phyloP scores from a whole-genome alignment of 768 basidiomycete genomes.

The Auriculariales sp. region DNA sequence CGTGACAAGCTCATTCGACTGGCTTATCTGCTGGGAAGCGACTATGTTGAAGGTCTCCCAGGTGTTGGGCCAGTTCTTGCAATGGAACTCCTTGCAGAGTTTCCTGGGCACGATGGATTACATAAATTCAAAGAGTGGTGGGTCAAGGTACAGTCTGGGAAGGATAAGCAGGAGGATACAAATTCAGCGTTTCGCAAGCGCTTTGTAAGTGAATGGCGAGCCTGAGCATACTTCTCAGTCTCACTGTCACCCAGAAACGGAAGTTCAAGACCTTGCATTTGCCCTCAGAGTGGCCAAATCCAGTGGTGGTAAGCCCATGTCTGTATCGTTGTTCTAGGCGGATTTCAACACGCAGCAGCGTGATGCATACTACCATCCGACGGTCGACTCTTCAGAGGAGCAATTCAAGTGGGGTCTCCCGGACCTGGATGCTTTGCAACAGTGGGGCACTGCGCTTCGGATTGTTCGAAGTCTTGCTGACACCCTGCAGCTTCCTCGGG shows the following conservation, averaged over 20 bases:
- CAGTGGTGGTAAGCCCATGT: constrained; percentile 55
- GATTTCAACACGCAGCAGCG: constrained; percentile 31
- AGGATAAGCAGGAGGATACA: constrained; percentile 62
- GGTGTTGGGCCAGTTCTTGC: constrained; percentile 93
- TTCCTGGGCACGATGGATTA: constrained; percentile 73
- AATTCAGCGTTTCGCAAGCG: constrained; percentile 64
- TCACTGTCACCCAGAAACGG: constrained; percentile 57
- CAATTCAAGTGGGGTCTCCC: constrained; percentile 94
- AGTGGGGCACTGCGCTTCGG: constrained; percentile 23
- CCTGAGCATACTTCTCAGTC: too few relatives aligned
- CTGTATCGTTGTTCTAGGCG: neutral
- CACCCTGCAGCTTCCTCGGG: constrained; percentile 40
- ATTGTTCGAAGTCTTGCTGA: constrained; percentile 8
- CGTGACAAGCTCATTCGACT: constrained; percentile 76
- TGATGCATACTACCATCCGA: constrained; percentile 87
- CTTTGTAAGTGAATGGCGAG: constrained; percentile 47
- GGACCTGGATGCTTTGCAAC: constrained; percentile 84
- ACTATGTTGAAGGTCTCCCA: constrained; percentile 85
- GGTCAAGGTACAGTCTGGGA: constrained; percentile 80
- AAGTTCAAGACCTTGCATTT: constrained; percentile 75
- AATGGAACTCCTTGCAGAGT: constrained; percentile 90
- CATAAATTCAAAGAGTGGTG: constrained; percentile 90
- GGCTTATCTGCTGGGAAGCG: constrained; percentile 90
- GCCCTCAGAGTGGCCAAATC: constrained; percentile 77
- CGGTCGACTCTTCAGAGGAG: constrained; percentile 81